Base-by-base conservation (phyloP, 2,329 filamentous ascomycete genomes). In the Fusarium caatingaense region DNA sequence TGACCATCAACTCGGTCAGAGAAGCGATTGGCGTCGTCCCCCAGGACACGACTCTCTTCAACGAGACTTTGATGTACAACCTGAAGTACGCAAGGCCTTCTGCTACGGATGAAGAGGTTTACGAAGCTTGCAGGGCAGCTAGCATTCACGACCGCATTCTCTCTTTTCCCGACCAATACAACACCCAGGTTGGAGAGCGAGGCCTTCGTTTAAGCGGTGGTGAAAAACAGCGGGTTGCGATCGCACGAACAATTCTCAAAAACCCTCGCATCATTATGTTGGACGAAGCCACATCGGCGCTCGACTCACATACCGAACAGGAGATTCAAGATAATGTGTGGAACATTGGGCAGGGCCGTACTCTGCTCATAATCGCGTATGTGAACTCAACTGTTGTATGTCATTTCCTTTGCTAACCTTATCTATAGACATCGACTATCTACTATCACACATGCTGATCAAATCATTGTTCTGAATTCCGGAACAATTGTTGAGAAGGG, bases 21-120 rank as follows among this genome's bases (percentile, higher is more conserved):
- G 88, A 88, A 64, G 92, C 94, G 78, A 98, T 99, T 75, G 96
- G 96, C 25, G 95, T 99, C 45, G 96, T 99, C 9, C 96, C 96
- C 2, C 96, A 99, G 79, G 96, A 99, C 76, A 98, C 95, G 7
- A 92, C 97, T 8, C 85, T 98, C 46, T 98, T 98, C 86, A 97
- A 97, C 78, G 94, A 97, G 79, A 92, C 92, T 2, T 83, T 98
- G 68, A 96, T 97, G 93, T 97, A 97, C 82, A 98, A 98, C 77
- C 84, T 98, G 66, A 92, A 90, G 78, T 97, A 98, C 77, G 94
- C 94, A 64, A 95, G 95, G 69, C 92, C 93, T 45, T 80, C 87
- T 28, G 93, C 92, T 13, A 92, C 92, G 1, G 91, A 97, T 63
- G 92, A 95, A 72, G 90, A 97, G 28, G 90, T 97, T 3, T 92